Conservation (phyloP, 768 basidiomycete species). For the Tylopilus felleus region DNA sequence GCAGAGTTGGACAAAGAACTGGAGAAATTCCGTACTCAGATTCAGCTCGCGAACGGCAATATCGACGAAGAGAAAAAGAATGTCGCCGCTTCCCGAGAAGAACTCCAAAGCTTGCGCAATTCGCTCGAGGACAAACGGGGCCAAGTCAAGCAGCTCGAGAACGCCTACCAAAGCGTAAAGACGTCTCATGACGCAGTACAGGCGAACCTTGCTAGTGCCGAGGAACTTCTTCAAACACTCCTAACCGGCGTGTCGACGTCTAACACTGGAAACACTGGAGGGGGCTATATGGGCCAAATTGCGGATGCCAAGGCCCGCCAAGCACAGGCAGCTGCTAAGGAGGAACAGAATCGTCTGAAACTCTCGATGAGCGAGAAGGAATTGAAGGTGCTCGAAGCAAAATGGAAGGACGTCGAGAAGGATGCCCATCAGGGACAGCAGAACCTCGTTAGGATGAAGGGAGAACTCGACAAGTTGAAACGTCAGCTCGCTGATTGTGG, state of each 20-base stretch:
- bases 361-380: conserved; percentile 78
- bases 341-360: conserved; percentile 75
- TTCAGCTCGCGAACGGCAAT: conserved; percentile 72
- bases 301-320: conserved; percentile 76
- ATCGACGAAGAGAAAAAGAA: conserved; percentile 76
- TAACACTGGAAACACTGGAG: conserved; percentile 62
- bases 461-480: conserved; percentile 55
- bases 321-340: conserved; percentile 77
- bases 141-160: conserved; percentile 54
- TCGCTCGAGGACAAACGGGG: conserved; percentile 56
- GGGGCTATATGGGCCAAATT: conserved; percentile 96
- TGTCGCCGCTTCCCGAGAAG: conserved; percentile 47
- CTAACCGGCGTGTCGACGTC: conserved; percentile 85
- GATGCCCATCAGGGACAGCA: conserved; percentile 77
- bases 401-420: conserved; percentile 79
- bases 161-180: conserved; percentile 60
- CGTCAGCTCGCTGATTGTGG: conserved; percentile 55
- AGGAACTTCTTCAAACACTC: conserved; percentile 93
- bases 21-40: conserved; percentile 80
- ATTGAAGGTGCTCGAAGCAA: conserved; percentile 66
- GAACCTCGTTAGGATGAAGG: conserved; percentile 57
- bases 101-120: conserved; percentile 58
- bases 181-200: conserved; percentile 61
- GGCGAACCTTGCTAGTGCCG: conserved; percentile 63
- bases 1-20: conserved; percentile 74